Conservation (phyloP, 495 filamentous ascomycete species). For the Usnea hakonensis region DNA sequence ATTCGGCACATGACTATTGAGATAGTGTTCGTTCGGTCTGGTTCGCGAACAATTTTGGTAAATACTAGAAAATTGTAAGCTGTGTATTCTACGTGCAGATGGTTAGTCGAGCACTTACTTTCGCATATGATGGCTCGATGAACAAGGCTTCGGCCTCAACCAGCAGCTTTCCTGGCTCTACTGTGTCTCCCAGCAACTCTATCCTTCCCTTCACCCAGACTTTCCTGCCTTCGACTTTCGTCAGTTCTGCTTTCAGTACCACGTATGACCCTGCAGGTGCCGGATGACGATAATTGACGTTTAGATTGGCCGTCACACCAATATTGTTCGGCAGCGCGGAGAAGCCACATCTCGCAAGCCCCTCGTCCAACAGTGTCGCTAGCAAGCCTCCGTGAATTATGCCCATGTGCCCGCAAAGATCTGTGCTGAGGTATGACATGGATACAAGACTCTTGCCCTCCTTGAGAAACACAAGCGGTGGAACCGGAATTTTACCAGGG, state of each 20-base stretch:
- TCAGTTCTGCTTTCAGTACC: slow-evolving; percentile 71
- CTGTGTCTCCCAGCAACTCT: slow-evolving; percentile 65
- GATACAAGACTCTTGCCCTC: slow-evolving; percentile 64
- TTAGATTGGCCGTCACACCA: slow-evolving; percentile 84
- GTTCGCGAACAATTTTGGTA: slow-evolving; percentile 4
- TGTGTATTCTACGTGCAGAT: not conserved
- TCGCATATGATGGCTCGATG: slow-evolving; percentile 77
- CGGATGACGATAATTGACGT: slow-evolving; percentile 79
- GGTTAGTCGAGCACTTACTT: slow-evolving; percentile 43
- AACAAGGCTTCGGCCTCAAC: slow-evolving; percentile 80
- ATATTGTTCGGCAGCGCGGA: slow-evolving; percentile 81
- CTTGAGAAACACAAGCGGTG: slow-evolving; percentile 70
- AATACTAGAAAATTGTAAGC: slow-evolving; percentile 1
- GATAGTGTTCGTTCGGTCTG: not conserved
- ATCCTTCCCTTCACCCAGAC: slow-evolving; percentile 92
- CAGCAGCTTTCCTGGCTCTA: slow-evolving; percentile 55
- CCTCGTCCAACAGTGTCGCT: slow-evolving; percentile 89
- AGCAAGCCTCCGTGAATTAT: slow-evolving; percentile 88
- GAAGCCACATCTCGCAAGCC: slow-evolving; percentile 84
- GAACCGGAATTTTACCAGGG: slow-evolving; percentile 68
- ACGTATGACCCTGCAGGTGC: slow-evolving; percentile 68
- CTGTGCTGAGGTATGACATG: slow-evolving; percentile 69
- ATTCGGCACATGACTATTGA: not conserved
- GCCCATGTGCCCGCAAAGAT: slow-evolving; percentile 85
- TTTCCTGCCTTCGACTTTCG: slow-evolving; percentile 87